Base-by-base conservation (phyloP, 129 eudicot genomes). In the Scalesia atractyloides region DNA sequence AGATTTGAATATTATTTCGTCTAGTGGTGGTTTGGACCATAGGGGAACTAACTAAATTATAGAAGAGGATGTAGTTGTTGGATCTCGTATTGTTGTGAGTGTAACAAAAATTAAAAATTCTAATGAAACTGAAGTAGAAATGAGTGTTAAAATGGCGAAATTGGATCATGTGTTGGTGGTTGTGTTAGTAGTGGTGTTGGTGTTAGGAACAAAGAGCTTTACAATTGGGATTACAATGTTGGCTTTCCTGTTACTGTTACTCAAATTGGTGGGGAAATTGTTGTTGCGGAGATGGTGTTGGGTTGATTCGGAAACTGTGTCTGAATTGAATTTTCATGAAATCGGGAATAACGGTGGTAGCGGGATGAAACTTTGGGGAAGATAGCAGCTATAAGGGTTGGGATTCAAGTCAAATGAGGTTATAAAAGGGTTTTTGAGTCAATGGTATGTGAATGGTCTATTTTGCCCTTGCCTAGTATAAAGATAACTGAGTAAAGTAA, bases 141-240 rank as follows among this genome's bases (percentile, higher is more conserved):
- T 1, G 59, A 52, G 78, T 67, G 77, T 8, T 59, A 74, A 77
- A 52, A 57, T 67, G 79, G 78, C n/a, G 30, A 24, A 24, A 24
- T 24, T 24, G 43, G 79, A 82, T 67, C 63, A 72, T 22, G 73
- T 74, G 22, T 24, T 81, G 50, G 37, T 77, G 67, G 68, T 58
- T 60, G 39, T 76, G 7, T 64, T 86, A 12, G 81, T 85, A 44
- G 71, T 84, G 79, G 77, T 86, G 78, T 76, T 87, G 77, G 91
- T 73, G 1, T 79, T 89, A 66, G 87, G 86, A 62, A 80, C 85
- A 0, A 84, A 87, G 76, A 80, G 75, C 19, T 74, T 89, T 47
- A 82, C 82, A 0, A 53, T 93, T 22, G 95, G 90, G 72, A 79
- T 90, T 44, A 82, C 90, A 2, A 14, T 93, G 1, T 81, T 90